Evolutionary conservation across 2,329 filamentous ascomycete genomes (phyloP).

Genomic region (Proliferodiscus dingleyae): DNA sequence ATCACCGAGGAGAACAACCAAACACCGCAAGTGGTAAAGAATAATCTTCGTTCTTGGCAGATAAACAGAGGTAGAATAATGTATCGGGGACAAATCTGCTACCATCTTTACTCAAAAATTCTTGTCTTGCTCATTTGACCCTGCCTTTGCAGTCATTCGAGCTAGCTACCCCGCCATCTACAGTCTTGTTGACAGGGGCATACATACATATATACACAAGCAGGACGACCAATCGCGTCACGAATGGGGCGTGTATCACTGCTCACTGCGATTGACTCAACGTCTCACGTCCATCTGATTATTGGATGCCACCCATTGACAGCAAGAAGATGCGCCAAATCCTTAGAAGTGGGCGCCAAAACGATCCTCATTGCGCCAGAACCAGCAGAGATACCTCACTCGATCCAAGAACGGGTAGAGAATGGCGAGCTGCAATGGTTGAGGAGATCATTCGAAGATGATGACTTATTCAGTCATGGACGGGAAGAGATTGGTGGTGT

Average conservation of each 20-base stretch:
- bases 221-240: too few species aligned
- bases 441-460: conserved; percentile 60
- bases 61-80: too few species aligned
- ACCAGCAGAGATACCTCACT: conserved; percentile 52
- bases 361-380: conserved; percentile 74
- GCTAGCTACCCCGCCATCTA: too few species aligned
- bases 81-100: too few species aligned
- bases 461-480: conserved; percentile 71
- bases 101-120: too few species aligned
- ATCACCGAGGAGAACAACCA: too few species aligned
- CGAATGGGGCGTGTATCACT: conserved; percentile 44
- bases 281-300: conserved; percentile 73
- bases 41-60: too few species aligned
- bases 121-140: too few species aligned
- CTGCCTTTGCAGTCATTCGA: too few species aligned
- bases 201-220: too few species aligned
- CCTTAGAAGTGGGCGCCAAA: conserved; percentile 73
- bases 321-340: conserved; percentile 74
- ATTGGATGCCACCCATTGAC: conserved; percentile 83
- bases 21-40: too few species aligned
- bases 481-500: conserved; percentile 70
- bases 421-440: conserved; percentile 63
- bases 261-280: conserved; percentile 67
- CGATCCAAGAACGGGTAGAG: conserved; percentile 59
- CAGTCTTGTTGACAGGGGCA: too few species aligned